phyloP scores from a whole-genome alignment of 371 early-diverging fungal species.

The Apophysomyces variabilis region DNA sequence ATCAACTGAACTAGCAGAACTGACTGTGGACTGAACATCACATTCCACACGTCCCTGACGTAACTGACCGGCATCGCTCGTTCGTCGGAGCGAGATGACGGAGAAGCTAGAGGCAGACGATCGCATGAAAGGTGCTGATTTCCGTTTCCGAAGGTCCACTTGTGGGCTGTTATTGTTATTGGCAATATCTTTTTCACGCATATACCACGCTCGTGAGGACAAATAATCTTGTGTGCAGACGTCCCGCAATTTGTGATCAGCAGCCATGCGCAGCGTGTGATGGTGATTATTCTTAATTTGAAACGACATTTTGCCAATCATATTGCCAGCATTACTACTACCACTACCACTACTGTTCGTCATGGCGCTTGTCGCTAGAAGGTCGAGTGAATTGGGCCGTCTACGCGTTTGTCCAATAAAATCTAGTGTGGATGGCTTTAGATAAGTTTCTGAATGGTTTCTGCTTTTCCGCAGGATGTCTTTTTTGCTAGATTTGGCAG shows the following conservation, averaged over 20 bases:
- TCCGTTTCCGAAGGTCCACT: slow-evolving; percentile 26
- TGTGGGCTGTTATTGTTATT: neutral
- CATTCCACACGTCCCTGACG: slow-evolving; percentile 9
- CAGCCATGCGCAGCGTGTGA: slow-evolving; percentile 39
- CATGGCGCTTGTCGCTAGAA: slow-evolving; percentile 20
- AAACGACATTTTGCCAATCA: slow-evolving; percentile 49
- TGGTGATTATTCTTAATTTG: slow-evolving; percentile 46
- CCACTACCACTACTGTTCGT: neutral
- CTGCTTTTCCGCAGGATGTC: slow-evolving; percentile 23
- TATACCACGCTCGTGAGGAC: slow-evolving; percentile 44
- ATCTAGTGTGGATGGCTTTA: slow-evolving; percentile 20
- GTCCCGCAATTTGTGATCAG: slow-evolving; percentile 51
- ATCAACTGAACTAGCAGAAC: slow-evolving; percentile 17
- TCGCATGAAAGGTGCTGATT: slow-evolving; percentile 45
- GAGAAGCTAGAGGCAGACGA: slow-evolving; percentile 49
- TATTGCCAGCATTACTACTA: slow-evolving; percentile 17
- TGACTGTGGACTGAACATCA: slow-evolving; percentile 20
- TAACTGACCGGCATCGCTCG: slow-evolving; percentile 23
- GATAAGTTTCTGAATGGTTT: slow-evolving; percentile 37
- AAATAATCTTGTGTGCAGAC: slow-evolving; percentile 53
- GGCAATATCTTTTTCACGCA: slow-evolving; percentile 30
- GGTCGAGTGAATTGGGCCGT: slow-evolving; percentile 43
- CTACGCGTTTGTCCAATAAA: slow-evolving; percentile 7
- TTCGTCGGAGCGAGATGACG: slow-evolving; percentile 30
- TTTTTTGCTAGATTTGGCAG: slow-evolving; percentile 17